phyloP scores from a whole-genome alignment of 2,329 filamentous ascomycete genomes.

The Microdochium bolleyi region DNA sequence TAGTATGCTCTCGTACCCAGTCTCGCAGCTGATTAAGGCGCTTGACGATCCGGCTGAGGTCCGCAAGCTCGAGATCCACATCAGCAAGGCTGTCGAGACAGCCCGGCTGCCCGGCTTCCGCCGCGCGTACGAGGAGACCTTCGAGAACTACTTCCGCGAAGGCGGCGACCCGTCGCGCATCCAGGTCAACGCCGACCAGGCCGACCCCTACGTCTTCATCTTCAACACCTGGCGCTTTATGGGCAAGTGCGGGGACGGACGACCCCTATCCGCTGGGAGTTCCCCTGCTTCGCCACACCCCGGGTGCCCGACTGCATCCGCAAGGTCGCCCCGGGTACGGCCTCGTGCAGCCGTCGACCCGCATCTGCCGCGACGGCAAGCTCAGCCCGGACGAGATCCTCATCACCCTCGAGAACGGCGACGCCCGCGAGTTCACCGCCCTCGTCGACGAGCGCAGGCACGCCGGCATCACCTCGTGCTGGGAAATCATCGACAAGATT shows the following conservation, averaged over 20 bases:
- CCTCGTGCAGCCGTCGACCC: background rate
- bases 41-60: background rate
- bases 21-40: background rate
- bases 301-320: background rate
- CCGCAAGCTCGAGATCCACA: slow-evolving; percentile 1
- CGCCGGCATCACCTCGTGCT: background rate
- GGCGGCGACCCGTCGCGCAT: background rate
- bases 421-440: background rate
- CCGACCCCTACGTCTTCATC: background rate
- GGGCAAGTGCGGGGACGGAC: background rate
- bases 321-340: background rate
- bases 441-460: background rate
- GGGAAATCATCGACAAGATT: background rate
- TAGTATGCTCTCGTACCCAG: background rate
- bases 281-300: background rate
- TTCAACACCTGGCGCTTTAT: slow-evolving; percentile 1
- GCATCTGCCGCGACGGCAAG: background rate
- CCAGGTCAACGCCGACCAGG: background rate
- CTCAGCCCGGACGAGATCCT: background rate
- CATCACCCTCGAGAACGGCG: background rate
- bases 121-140: background rate
- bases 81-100: background rate
- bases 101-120: background rate
- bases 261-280: background rate
- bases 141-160: background rate